Percentiles rank a stretch among this genome's conserved stretches.
Evolutionary conservation across 1,284 basidiomycete genomes (phyloP).

Genomic region (Ustilago shanxiensis): DNA sequence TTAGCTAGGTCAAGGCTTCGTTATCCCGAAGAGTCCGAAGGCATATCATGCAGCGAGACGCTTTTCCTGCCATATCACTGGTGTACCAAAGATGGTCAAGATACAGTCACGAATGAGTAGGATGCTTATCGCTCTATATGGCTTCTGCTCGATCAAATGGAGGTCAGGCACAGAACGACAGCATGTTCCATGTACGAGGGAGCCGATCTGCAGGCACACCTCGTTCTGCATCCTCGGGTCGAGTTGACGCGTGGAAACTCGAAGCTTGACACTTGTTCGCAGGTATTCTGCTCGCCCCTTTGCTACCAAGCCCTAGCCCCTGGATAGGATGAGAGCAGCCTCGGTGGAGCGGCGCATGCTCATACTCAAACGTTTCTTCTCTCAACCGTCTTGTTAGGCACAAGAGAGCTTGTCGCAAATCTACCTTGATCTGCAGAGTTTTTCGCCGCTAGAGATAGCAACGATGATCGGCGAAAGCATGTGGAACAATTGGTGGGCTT

Average conservation of each 20-base stretch:
- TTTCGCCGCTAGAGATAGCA: not conserved
- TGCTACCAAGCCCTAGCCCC: too few relatives aligned
- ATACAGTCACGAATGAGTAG: too few relatives aligned
- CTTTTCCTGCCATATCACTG: too few relatives aligned
- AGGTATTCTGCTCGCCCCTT: too few relatives aligned
- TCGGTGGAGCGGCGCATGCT: too few relatives aligned
- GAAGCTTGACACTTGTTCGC: not conserved
- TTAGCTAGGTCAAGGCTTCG: too few relatives aligned
- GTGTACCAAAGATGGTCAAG: too few relatives aligned
- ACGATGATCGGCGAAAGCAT: not conserved
- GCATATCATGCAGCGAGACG: too few relatives aligned
- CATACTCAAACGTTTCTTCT: too few relatives aligned
- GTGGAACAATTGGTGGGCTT: not conserved
- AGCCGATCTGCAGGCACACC: slow-evolving; percentile 16
- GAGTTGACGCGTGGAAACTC: slow-evolving; percentile 2
- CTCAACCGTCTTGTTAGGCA: not conserved
- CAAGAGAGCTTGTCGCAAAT: not conserved
- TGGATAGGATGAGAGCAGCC: too few relatives aligned
- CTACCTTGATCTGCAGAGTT: not conserved
- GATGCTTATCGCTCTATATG: too few relatives aligned
- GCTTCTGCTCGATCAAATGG: not conserved
- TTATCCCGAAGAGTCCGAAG: too few relatives aligned
- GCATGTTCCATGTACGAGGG: not conserved
- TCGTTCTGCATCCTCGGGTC: slow-evolving; percentile 4
- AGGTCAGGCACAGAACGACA: not conserved